phyloP scores from a whole-genome alignment of 192 early-diverging fungal genomes.

The Backusella luteola region DNA sequence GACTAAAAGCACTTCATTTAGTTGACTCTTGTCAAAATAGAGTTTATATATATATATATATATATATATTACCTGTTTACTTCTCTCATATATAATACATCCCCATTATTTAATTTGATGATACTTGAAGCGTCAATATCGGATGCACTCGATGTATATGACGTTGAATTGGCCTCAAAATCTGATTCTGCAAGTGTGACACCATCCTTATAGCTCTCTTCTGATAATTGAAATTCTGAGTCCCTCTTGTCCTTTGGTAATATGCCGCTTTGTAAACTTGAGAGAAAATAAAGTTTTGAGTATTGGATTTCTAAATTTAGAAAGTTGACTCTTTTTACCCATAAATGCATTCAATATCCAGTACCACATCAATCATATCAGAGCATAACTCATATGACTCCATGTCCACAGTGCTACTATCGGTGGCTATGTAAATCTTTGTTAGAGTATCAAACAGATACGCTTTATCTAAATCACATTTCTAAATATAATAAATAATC shows the following conservation, averaged over 20 bases:
- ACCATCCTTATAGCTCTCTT: background rate
- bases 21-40: no score
- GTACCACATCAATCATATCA: constrained; percentile 92
- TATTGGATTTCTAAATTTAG: background rate
- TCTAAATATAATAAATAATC: constrained; percentile 43
- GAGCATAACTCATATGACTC: constrained; percentile 91
- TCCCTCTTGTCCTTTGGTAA: background rate
- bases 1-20: constrained; percentile 11
- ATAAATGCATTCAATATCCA: constrained; percentile 81
- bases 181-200: background rate
- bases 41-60: no score
- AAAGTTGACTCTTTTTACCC: constrained; percentile 34
- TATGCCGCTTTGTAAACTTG: background rate
- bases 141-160: background rate
- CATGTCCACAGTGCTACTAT: constrained; percentile 85
- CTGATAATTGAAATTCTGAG: background rate
- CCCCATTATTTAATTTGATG: constrained; percentile 78
- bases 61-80: constrained; percentile 60
- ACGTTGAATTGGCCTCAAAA: background rate
- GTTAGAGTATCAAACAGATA: constrained; percentile 89
- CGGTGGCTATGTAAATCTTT: constrained; percentile 95
- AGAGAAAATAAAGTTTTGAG: no score
- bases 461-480: constrained; percentile 94
- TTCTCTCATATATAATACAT: constrained; percentile 74
- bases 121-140: constrained; percentile 62